Base-by-base conservation (phyloP, 441 rosid species). In the Flueggea neowawraea region DNA sequence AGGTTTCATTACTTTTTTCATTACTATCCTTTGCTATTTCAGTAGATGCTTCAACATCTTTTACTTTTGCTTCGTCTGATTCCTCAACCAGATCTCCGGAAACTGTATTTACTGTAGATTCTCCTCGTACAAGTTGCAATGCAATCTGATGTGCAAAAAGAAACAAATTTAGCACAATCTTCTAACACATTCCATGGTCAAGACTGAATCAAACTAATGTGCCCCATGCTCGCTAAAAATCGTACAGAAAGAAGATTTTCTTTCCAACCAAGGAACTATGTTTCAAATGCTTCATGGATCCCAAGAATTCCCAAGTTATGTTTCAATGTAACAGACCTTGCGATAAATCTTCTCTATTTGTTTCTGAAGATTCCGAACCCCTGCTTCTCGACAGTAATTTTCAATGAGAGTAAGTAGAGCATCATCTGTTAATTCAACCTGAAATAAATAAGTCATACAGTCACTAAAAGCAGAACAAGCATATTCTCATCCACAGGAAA, bases 281-380 rank as follows among this genome's bases (percentile, higher is more conserved):
- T 36, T 47, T 47, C 6, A 14, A 47, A 47, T 47, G 50, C n/a
- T 14, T 47, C 50, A 47, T 12, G 14, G n/a, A 5, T 36, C 7
- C 41, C 41, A 36, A 36, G 41, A 36, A 5, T 36, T 36, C 41
- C 41, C 1, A 39, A 44, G 41, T 48, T 28, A 36, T 16, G 50
- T 16, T 28, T 17, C 31, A 56, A 15, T 32, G 32, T 36, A 39
- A 70, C 82, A 66, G 65, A 90, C 99, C 96, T 92, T 95, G 28
- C 99, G 98, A 69, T 95, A 92, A 13, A 95, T 92, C 88, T 95
- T 95, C 69, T 95, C 99, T 65, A 95, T 92, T 36, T 95, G 99
- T 77, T 95, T 95, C 73, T 90, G 99, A 74, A 95, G 99, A 86
- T 95, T 95, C 75, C 99, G 69, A 65, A 95, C 98, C 65, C 98